Conservation (phyloP, 1,284 basidiomycete genomes). For the Testicularia cyperi region DNA sequence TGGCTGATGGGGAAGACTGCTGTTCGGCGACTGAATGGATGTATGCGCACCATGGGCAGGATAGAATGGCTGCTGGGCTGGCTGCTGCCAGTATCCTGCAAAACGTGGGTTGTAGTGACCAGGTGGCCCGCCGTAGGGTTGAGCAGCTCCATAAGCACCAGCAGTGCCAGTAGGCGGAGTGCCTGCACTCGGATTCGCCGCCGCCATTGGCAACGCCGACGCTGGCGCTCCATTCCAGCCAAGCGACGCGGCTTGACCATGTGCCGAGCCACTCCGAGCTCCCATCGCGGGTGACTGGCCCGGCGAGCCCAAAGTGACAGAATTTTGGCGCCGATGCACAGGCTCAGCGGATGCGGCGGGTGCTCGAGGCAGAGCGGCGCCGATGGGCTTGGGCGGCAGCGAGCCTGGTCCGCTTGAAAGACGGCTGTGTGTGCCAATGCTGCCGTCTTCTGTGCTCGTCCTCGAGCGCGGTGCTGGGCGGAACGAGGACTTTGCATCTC, state of each 20-base stretch:
- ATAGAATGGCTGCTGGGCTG: neutral
- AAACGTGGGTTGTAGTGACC: slow-evolving; percentile 37
- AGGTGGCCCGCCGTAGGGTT: slow-evolving; percentile 1
- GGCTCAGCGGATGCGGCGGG: no score
- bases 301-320: neutral
- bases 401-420: neutral
- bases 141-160: slow-evolving; percentile 9
- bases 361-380: neutral
- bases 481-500: neutral
- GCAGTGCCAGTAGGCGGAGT: no score
- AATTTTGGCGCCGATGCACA: neutral
- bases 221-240: no score
- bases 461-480: neutral
- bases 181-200: no score
- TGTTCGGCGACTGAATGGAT: neutral
- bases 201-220: no score
- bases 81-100: slow-evolving; percentile 29
- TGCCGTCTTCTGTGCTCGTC: neutral
- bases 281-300: no score
- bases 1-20: no score
- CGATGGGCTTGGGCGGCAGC: neutral
- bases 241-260: no score
- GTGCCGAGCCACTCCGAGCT: no score
- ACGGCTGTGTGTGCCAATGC: neutral
- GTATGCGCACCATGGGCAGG: neutral